Evolutionary conservation across 495 filamentous ascomycete genomes (phyloP).

Genomic region (Mytilinidion resinicola): DNA sequence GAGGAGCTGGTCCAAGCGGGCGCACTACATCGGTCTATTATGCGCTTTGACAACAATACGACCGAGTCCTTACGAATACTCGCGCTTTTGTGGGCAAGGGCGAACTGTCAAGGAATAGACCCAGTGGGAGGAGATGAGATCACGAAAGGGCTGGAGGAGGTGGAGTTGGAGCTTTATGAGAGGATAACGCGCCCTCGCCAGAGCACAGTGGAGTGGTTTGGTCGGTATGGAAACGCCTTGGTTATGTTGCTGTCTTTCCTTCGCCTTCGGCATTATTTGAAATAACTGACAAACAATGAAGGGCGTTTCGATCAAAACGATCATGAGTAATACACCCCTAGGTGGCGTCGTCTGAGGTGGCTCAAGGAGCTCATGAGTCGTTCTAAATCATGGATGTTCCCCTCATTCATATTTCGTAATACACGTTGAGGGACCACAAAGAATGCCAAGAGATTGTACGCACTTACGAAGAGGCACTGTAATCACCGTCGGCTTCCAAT

Average conservation of each 20-base stretch:
- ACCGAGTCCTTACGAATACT: background rate
- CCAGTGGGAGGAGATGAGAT: background rate
- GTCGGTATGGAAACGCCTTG: background rate
- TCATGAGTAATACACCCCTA: too few relatives aligned
- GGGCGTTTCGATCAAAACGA: background rate
- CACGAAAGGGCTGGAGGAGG: background rate
- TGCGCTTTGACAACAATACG: background rate
- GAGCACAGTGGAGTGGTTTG: background rate
- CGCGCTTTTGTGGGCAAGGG: conserved; percentile 1
- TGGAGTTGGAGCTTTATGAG: background rate
- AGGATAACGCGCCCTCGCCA: background rate
- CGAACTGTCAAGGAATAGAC: background rate
- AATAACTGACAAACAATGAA: background rate
- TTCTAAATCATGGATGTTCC: background rate
- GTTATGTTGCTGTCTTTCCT: background rate
- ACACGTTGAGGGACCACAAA: background rate
- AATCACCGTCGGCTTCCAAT: background rate
- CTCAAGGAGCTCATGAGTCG: background rate
- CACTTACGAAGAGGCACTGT: background rate
- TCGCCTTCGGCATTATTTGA: background rate
- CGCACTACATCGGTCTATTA: background rate
- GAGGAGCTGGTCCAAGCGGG: background rate
- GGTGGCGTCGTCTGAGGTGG: too few relatives aligned
- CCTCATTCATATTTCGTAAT: background rate
- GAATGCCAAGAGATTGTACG: background rate